Base-by-base conservation (phyloP, 176 grass and related monocot species). In the Neostapfia colusana region DNA sequence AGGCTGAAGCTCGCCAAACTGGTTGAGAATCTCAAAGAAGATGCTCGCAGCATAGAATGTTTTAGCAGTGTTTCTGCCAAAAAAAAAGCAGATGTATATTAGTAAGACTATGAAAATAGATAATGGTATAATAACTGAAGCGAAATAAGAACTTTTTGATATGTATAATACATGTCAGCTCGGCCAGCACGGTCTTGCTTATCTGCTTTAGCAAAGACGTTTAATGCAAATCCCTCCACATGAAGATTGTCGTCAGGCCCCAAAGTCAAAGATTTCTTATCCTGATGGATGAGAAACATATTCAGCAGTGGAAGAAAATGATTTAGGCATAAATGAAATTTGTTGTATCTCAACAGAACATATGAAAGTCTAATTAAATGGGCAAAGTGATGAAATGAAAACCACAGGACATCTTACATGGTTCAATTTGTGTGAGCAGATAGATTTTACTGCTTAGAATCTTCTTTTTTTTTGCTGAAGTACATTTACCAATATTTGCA, bases 11-110 rank as follows among this genome's bases (percentile, higher is more conserved):
- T 92, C 89, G 28, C 91, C 89, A 79, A 99, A 99, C 67, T 99
- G 95, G 50, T 82, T 88, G 45, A 99, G 86, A 81, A 99, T 92
- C 83, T 99, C 95, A 39, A 90, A 95, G 72, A 99, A 99, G 39
- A 95, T 95, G 71, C 95, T 99, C 27, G 91, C 92, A 26, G 95
- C 91, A 92, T 99, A 99, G 81, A 95, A 99, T 25, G 92, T 99
- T 82, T 99, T 99, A 57, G 96, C 96, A 54, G 96, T 99, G 79
- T 90, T 92, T 87, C 95, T 98, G 77, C 73, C n/a, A n/a, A 82
- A 78, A 80, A 53, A 85, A 39, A 16, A n/a, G 39, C 24, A 51
- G 31, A 69, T 80, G 69, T 59, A 21, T 2, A 54, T 81, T 62
- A 60, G 62, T 12, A 18, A 37, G 46, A 76, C 17, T 45, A 36